A percentile compares a stretch with the other conserved stretches of the same genome.
phyloP scores from a whole-genome alignment of 1,284 basidiomycete species.

The Chondrostereum purpureum region DNA sequence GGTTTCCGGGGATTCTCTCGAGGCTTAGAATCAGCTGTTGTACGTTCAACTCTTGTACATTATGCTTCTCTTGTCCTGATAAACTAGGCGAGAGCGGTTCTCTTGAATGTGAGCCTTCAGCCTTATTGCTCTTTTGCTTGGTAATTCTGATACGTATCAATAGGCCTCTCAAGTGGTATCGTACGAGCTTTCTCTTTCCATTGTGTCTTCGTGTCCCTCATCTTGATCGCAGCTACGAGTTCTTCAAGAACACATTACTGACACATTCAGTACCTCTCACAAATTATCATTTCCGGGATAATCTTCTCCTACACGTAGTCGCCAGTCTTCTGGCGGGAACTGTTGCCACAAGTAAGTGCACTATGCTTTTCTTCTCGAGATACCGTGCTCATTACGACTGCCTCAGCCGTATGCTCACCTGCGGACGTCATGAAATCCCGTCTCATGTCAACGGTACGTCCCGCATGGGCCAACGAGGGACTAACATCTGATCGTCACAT shows the following conservation, averaged over 20 bases:
- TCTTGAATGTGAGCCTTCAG: constrained; percentile 75
- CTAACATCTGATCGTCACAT: constrained; percentile 40
- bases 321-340: constrained; percentile 71
- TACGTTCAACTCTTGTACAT: constrained; percentile 24
- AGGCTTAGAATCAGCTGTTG: constrained; percentile 77
- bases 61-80: constrained; percentile 4
- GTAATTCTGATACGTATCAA: not conserved
- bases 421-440: constrained; percentile 82
- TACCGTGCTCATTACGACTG: too few relatives aligned
- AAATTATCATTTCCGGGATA: constrained; percentile 67
- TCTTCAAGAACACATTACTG: constrained; percentile 71
- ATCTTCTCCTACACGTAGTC: constrained; percentile 55
- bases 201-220: constrained; percentile 8
- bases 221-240: constrained; percentile 71
- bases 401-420: constrained; percentile 76
- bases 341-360: constrained; percentile 80
- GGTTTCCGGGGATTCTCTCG: constrained; percentile 65
- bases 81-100: constrained; percentile 58
- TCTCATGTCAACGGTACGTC: constrained; percentile 65
- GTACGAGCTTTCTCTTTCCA: constrained; percentile 41
- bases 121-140: constrained; percentile 13
- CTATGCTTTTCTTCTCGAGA: constrained; percentile 2
- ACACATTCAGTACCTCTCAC: constrained; percentile 46
- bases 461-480: too few relatives aligned
- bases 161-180: constrained; percentile 83